Evolutionary conservation across 805 yeast genomes (phyloP), one percentile per base, ranked within the genome.

Genomic region (Wickerhamomyces silvicola): DNA sequence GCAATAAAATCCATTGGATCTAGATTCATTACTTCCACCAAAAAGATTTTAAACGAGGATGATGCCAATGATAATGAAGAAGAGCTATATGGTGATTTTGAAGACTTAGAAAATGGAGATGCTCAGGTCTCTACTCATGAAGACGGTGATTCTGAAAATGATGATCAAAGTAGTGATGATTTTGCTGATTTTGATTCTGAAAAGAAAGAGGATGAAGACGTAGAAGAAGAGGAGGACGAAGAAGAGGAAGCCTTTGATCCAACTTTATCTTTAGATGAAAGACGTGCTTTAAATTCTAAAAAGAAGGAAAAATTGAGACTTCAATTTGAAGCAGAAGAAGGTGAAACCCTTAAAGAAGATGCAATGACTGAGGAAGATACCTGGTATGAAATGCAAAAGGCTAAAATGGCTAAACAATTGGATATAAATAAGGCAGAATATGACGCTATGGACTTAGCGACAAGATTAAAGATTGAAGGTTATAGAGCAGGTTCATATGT

Each of bases 351-450:
- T 12, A 86, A 78, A 17, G 84, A 80, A 41, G 95, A 85, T 41
- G 84, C 84, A 10, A 87, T 83, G 52, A 70, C 71, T 38, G 94
- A 83, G 52, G 86, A 85, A 35, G 97, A 90, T 48, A 87, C 96
- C 0, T 92, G 98, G 98, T 92, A 90, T 56, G 97, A 90, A 56
- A 76, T 82, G 57, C 97, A 92, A 58, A 92, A 92, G 64, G 94
- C 95, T 39, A 90, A 88, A 52, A 88, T 94, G 78, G 87, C 95
- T 36, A 90, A 92, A 56, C 98, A 92, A 62, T 64, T 84, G 41
- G 97, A 90, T 40, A 87, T 94, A 60, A 94, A 92, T 59, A 83
- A 85, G 56, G 74, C 84, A 8, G 88, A 81, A 54, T 68, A 75
- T 35, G 80, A 75, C 13, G 68, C 71, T 26, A 70, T 92, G 79